Evolutionary conservation across 306 rosid species (phyloP).

Genomic region (Castanopsis chinensis): DNA sequence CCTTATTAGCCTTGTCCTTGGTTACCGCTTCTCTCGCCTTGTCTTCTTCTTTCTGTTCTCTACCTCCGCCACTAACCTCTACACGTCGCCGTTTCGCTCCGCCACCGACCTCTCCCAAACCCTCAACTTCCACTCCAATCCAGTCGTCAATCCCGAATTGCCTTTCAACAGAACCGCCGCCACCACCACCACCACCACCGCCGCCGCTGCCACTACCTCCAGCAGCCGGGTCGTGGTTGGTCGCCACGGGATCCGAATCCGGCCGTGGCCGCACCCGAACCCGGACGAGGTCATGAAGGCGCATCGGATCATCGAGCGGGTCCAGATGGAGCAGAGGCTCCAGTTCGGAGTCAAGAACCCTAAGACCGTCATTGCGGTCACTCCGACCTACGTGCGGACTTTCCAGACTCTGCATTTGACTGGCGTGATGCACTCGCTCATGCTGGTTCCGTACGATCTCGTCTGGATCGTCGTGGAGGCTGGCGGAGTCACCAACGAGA

Average conservation of each 20-base stretch:
- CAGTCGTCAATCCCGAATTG: conserved; percentile 16
- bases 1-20: conserved; percentile 83
- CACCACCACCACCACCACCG: conserved; percentile 26
- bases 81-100: conserved; percentile 70
- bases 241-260: conserved; percentile 97
- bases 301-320: conserved; percentile 82
- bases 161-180: conserved; percentile 42
- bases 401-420: conserved; percentile 91
- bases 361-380: conserved; percentile 63
- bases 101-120: conserved; percentile 41
- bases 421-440: conserved; percentile 91
- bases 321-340: conserved; percentile 84
- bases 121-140: conserved; percentile 29
- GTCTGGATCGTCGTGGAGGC: conserved; percentile 98
- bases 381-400: conserved; percentile 88
- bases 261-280: conserved; percentile 99
- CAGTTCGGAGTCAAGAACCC: conserved; percentile 86
- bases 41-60: conserved; percentile 92
- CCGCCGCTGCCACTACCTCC: too few relatives aligned
- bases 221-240: conserved; percentile 84
- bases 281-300: conserved; percentile 95
- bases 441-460: conserved; percentile 81
- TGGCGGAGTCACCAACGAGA: conserved; percentile 82
- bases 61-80: conserved; percentile 54
- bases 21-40: conserved; percentile 93